These are phyloP conservation scores for Kodamaea leandrae DNA, from an alignment of 805 yeast genomes.

Conservation along the genomic window DNA sequence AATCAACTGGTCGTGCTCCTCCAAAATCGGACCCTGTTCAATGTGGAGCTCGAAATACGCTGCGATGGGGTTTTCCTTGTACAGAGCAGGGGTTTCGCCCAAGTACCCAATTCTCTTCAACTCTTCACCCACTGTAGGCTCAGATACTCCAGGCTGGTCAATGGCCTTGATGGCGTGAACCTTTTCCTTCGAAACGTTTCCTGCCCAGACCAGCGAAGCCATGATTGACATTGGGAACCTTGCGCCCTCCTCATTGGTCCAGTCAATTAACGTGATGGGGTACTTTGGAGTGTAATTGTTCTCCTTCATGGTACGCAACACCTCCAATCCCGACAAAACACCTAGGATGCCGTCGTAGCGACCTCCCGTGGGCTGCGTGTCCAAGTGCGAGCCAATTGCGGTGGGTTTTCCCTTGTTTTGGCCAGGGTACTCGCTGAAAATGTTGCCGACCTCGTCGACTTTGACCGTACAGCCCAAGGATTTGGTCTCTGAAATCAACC, in stretches of 20 bases:
- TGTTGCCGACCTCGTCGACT: slow-evolving; percentile 66
- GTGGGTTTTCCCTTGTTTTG: slow-evolving; percentile 47
- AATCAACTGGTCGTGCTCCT: slow-evolving; percentile 50
- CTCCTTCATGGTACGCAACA: slow-evolving; percentile 61
- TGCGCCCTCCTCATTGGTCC: slow-evolving; percentile 83
- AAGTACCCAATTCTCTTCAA: slow-evolving; percentile 60
- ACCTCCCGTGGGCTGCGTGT: slow-evolving; percentile 79
- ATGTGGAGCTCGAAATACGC: slow-evolving; percentile 76
- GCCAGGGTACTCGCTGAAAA: slow-evolving; percentile 66
- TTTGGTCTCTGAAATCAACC: slow-evolving; percentile 56
- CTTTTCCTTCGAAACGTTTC: slow-evolving; percentile 42
- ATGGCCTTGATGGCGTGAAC: slow-evolving; percentile 53
- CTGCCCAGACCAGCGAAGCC: slow-evolving; percentile 70
- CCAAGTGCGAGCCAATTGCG: slow-evolving; percentile 71
- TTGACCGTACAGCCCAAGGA: slow-evolving; percentile 55
- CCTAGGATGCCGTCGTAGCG: slow-evolving; percentile 74
- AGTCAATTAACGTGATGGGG: slow-evolving; percentile 62
- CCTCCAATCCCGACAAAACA: slow-evolving; percentile 65
- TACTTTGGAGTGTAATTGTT: slow-evolving; percentile 57
- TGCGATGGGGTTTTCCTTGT: slow-evolving; percentile 52
- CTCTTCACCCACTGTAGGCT: slow-evolving; percentile 50
- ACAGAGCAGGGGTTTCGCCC: slow-evolving; percentile 50
- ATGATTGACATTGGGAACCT: slow-evolving; percentile 68
- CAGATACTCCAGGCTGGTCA: slow-evolving; percentile 37
- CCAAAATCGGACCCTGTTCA: slow-evolving; percentile 74